Conservation (phyloP, 2,329 filamentous ascomycete species). For the Chaetomiaceae sp. region DNA sequence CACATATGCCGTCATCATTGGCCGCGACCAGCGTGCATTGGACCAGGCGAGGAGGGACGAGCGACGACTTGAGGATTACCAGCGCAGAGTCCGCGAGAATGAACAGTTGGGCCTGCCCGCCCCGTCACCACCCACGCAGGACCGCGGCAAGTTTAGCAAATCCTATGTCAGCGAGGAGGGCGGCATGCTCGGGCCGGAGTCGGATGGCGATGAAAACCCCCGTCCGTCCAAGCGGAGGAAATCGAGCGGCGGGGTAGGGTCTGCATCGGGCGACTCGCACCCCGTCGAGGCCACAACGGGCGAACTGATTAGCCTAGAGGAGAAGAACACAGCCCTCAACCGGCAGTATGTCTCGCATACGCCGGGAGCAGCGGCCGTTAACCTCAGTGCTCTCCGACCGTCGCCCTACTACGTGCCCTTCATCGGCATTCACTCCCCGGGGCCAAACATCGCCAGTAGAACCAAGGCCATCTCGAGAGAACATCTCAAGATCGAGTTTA, state of each 20-base stretch:
- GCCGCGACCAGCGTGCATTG: slow-evolving; percentile 62
- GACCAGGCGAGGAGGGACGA: slow-evolving; percentile 51
- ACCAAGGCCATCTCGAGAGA: slow-evolving; percentile 71
- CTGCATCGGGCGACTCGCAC: slow-evolving; percentile 21
- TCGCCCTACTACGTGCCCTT: slow-evolving; percentile 60
- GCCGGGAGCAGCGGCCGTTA: slow-evolving; percentile 54
- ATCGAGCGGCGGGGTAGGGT: slow-evolving; percentile 29
- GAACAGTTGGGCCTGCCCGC: slow-evolving; percentile 47
- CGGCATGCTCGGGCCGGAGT: slow-evolving; percentile 62
- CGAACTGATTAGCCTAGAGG: slow-evolving; percentile 27
- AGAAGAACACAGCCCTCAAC: slow-evolving; percentile 49
- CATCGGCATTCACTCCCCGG: slow-evolving; percentile 68
- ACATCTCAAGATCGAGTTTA: slow-evolving; percentile 70
- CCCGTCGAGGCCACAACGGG: slow-evolving; percentile 15
- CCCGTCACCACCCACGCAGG: slow-evolving; percentile 46
- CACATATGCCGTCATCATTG: slow-evolving; percentile 67
- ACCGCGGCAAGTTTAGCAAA: slow-evolving; percentile 55
- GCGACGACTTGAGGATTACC: slow-evolving; percentile 43
- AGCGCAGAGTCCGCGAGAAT: slow-evolving; percentile 44
- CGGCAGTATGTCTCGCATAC: slow-evolving; percentile 59
- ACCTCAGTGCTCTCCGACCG: slow-evolving; percentile 56
- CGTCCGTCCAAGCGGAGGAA: slow-evolving; percentile 36
- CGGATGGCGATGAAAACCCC: slow-evolving; percentile 47
- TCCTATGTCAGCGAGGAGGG: slow-evolving; percentile 66
- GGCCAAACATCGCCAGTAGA: slow-evolving; percentile 54